A percentile compares a stretch with the other conserved stretches of the same genome.
Evolutionary conservation across 371 early-diverging fungal genomes (phyloP).

Genomic region (Rhizopus sp.): DNA sequence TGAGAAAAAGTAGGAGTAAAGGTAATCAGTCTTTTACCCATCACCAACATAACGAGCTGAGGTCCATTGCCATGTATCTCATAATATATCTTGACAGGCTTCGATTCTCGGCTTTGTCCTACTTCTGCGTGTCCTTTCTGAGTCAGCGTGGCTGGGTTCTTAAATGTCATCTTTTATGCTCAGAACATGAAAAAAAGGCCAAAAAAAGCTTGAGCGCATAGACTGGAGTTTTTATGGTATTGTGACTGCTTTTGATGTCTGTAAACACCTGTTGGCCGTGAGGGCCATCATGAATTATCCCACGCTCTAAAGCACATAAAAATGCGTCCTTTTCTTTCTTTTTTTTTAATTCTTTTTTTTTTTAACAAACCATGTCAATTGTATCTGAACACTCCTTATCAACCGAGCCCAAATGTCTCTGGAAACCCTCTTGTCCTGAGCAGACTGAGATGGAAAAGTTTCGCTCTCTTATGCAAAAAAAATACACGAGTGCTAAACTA

Average conservation of each 20-base stretch:
- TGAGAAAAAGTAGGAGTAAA: no score
- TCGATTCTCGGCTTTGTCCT: slow-evolving; percentile 12
- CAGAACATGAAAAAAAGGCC: no score
- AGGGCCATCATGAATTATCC: slow-evolving; percentile 13
- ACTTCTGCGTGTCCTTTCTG: slow-evolving; percentile 35
- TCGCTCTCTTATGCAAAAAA: slow-evolving; percentile 63
- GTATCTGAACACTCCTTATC: slow-evolving; percentile 16
- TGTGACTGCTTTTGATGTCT: slow-evolving; percentile 5
- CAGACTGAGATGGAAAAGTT: slow-evolving; percentile 72
- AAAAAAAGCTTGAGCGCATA: no score
- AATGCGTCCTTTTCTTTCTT: slow-evolving; percentile 1
- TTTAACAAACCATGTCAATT: slow-evolving; percentile 4
- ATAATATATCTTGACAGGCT: slow-evolving; percentile 57
- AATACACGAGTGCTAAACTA: slow-evolving; percentile 47
- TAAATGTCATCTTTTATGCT: no score
- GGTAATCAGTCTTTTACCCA: slow-evolving; percentile 41
- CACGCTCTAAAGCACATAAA: slow-evolving; percentile 19
- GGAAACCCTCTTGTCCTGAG: slow-evolving; percentile 60
- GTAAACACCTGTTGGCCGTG: slow-evolving; percentile 25
- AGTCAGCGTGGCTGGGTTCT: background rate
- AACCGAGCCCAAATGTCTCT: slow-evolving; percentile 51
- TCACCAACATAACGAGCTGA: slow-evolving; percentile 61
- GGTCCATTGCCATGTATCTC: slow-evolving; percentile 74
- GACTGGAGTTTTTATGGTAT: background rate
- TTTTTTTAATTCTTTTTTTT: slow-evolving; percentile 2